Conservation (phyloP, 2,329 filamentous ascomycete genomes). For the Exophiala sp. region DNA sequence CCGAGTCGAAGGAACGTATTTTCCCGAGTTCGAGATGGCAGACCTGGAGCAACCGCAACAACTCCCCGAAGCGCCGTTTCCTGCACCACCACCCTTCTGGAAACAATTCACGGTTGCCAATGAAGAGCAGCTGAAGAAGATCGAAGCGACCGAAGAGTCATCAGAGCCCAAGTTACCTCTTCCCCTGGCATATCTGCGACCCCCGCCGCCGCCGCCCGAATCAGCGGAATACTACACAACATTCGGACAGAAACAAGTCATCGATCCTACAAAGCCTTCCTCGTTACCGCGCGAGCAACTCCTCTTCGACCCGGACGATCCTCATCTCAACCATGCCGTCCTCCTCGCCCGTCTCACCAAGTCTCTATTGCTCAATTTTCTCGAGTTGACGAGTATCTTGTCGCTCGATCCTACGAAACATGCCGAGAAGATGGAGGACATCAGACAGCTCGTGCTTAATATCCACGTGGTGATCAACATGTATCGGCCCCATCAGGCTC, state of each 20-base stretch:
- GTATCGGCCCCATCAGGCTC: slow-evolving; percentile 85
- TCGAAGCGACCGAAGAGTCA: slow-evolving; percentile 36
- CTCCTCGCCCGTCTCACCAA: slow-evolving; percentile 74
- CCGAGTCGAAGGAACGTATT: too few species aligned
- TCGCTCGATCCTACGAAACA: slow-evolving; percentile 51
- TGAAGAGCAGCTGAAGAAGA: slow-evolving; percentile 52
- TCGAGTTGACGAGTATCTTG: slow-evolving; percentile 72
- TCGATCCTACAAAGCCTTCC: slow-evolving; percentile 35
- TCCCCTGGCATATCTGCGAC: slow-evolving; percentile 71
- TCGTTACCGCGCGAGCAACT: slow-evolving; percentile 47
- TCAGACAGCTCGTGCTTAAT: slow-evolving; percentile 80
- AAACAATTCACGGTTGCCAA: slow-evolving; percentile 77
- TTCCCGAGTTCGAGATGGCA: too few species aligned
- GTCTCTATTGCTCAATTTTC: slow-evolving; percentile 78
- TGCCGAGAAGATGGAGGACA: slow-evolving; percentile 63
- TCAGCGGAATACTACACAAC: slow-evolving; percentile 59
- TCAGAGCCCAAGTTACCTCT: slow-evolving; percentile 51
- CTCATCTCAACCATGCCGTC: slow-evolving; percentile 41
- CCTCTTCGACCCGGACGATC: slow-evolving; percentile 54
- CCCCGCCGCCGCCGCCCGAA: slow-evolving; percentile 65
- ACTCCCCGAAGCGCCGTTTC: slow-evolving; percentile 60
- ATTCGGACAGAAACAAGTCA: slow-evolving; percentile 72
- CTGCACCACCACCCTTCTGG: slow-evolving; percentile 85
- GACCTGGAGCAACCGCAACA: slow-evolving; percentile 36
- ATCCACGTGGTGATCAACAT: slow-evolving; percentile 91